A percentile compares a stretch with the other conserved stretches of the same genome.
These are phyloP conservation scores for fission yeast (Schizosaccharomyces pombe) DNA, from an alignment of 805 yeast genomes.

Conservation along the genomic window DNA sequence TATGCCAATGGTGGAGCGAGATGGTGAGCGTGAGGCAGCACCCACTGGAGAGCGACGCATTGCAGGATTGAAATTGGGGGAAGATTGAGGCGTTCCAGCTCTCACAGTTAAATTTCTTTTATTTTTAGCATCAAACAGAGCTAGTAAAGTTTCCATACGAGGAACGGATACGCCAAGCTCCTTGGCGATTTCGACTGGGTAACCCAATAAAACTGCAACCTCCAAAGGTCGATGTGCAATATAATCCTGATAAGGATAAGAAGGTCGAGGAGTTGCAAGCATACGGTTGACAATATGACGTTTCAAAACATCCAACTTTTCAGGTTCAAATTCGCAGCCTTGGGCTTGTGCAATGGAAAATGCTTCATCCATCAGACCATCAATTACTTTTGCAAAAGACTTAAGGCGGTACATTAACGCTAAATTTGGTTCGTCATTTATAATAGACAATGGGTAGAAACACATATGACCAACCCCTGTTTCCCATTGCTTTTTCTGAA, in stretches of 20 bases:
- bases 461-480: constrained; percentile 10
- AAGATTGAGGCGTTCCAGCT: not conserved
- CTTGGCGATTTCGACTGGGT: constrained; percentile 29
- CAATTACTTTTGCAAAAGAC: constrained; percentile 5
- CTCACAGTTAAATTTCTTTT: constrained; percentile 4
- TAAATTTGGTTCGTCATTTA: constrained; percentile 10
- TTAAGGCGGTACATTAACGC: constrained; percentile 6
- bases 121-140: constrained; percentile 23
- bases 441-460: constrained; percentile 9
- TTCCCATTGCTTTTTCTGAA: constrained; percentile 11
- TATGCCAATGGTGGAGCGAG: not conserved
- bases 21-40: not conserved
- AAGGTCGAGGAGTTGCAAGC: constrained; percentile 40
- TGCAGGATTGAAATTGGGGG: not conserved
- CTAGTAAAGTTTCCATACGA: constrained; percentile 31
- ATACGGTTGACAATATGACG: constrained; percentile 49
- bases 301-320: constrained; percentile 23
- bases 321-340: constrained; percentile 17
- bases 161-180: constrained; percentile 33
- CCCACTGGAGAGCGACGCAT: not conserved
- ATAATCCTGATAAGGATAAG: constrained; percentile 13
- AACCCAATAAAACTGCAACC: constrained; percentile 48
- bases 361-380: constrained; percentile 8
- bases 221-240: constrained; percentile 31
- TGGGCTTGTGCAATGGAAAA: constrained; percentile 2